Conservation (phyloP, 257 asterid genomes). For the Solanum ahanhuiri region DNA sequence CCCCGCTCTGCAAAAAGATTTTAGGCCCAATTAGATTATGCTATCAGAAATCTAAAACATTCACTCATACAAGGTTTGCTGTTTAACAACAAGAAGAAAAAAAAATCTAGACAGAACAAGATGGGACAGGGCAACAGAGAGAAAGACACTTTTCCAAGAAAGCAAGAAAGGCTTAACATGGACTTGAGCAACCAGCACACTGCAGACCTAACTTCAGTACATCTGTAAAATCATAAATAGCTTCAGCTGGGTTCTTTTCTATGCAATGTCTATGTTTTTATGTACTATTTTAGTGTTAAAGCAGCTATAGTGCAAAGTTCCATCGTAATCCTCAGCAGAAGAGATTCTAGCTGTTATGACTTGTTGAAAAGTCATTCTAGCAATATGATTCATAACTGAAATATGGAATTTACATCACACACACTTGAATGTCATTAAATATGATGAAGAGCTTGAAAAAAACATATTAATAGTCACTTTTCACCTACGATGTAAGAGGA, state of each 20-base stretch:
- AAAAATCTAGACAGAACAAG: not conserved
- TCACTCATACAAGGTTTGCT: not conserved
- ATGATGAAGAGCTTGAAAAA: not conserved
- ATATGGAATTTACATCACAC: not conserved
- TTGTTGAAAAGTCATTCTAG: not conserved
- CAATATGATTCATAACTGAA: not conserved
- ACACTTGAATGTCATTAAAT: not conserved
- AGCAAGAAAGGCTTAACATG: not conserved
- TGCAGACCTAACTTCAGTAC: not conserved
- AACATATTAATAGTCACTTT: not conserved
- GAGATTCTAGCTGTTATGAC: not conserved
- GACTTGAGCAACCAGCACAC: not conserved
- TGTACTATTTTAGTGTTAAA: not conserved
- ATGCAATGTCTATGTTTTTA: not conserved
- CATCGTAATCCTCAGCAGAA: not conserved
- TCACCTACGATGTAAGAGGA: not conserved
- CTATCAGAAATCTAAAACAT: not conserved
- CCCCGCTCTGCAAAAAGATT: constrained; percentile 50
- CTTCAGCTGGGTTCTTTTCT: not conserved
- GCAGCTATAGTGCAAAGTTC: not conserved
- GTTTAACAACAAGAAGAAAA: not conserved
- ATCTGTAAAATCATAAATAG: not conserved
- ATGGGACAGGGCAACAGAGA: not conserved
- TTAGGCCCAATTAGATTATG: not conserved
- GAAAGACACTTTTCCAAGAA: not conserved